Evolutionary conservation across 2,329 filamentous ascomycete species (phyloP).

Genomic region (Xylogone sp.): DNA sequence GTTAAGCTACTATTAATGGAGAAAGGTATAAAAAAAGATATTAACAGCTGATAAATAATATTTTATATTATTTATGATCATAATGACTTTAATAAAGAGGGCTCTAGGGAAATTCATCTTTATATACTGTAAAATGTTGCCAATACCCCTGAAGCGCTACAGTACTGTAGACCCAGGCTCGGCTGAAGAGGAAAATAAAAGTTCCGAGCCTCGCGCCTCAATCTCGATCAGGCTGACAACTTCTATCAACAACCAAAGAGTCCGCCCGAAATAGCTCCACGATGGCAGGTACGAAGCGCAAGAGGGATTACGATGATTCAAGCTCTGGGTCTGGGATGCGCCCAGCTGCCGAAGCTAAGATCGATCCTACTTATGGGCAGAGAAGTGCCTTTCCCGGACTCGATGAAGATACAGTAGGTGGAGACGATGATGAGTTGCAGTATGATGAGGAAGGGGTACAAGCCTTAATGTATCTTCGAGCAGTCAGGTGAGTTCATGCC

Average conservation of each 20-base stretch:
- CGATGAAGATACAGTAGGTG: slow-evolving; percentile 35
- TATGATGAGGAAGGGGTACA: slow-evolving; percentile 62
- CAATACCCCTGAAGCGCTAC: no score
- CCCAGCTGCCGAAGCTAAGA: slow-evolving; percentile 25
- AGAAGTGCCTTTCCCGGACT: slow-evolving; percentile 67
- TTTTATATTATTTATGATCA: no score
- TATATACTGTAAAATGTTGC: no score
- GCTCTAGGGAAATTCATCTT: no score
- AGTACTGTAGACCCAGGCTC: no score
- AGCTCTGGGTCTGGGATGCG: slow-evolving; percentile 15
- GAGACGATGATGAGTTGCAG: slow-evolving; percentile 53
- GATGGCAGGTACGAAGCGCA: slow-evolving; percentile 19
- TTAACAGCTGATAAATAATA: no score
- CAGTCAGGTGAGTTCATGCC: slow-evolving; percentile 66
- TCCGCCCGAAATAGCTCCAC: neutral
- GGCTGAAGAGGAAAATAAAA: neutral
- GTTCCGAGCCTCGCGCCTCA: neutral
- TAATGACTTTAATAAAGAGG: no score
- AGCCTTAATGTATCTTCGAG: slow-evolving; percentile 63
- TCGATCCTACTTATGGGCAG: slow-evolving; percentile 67
- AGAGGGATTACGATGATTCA: slow-evolving; percentile 12
- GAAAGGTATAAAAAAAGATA: no score
- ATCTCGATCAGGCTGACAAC: neutral
- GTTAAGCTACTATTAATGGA: no score
- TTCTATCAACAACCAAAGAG: neutral